Percentiles rank a stretch among this genome's conserved stretches.
Evolutionary conservation across 768 basidiomycete genomes (phyloP).

Genomic region (Rhizopogon roseolus): DNA sequence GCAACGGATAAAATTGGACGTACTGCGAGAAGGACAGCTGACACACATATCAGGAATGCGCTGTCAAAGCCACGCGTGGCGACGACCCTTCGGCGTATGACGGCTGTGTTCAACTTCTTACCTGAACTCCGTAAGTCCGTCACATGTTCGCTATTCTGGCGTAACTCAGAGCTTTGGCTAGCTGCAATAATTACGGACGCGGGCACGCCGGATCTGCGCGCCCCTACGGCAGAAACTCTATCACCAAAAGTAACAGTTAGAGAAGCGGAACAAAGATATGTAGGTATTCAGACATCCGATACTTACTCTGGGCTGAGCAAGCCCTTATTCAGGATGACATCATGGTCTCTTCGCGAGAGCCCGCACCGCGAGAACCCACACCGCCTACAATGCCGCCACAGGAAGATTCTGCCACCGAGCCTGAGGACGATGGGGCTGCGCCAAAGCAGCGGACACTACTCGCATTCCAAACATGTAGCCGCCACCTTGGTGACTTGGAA

Average conservation of each 20-base stretch:
- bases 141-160: conserved; percentile 2
- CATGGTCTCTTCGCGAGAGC: conserved; percentile 3
- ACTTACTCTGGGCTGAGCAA: not conserved
- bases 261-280: conserved; percentile 7
- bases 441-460: conserved; percentile 6
- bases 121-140: conserved; percentile 56
- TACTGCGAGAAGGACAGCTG: conserved; percentile 60
- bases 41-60: conserved; percentile 69
- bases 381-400: conserved; percentile 10
- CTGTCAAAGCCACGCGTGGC: conserved; percentile 65
- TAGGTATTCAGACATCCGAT: conserved; percentile 12
- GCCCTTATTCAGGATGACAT: not conserved
- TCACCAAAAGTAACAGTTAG: conserved; percentile 9
- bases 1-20: conserved; percentile 66
- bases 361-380: conserved; percentile 8
- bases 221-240: conserved; percentile 8
- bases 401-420: conserved; percentile 24
- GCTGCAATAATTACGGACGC: conserved; percentile 47
- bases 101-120: conserved; percentile 65
- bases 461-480: conserved; percentile 11
- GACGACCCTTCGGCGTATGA: conserved; percentile 64
- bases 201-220: conserved; percentile 40
- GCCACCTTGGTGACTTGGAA: conserved; percentile 9
- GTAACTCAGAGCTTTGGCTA: conserved; percentile 22
- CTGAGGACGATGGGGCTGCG: conserved; percentile 13